phyloP scores from a whole-genome alignment of 192 early-diverging fungal species.

The Rhizoclosmatium sp. region DNA sequence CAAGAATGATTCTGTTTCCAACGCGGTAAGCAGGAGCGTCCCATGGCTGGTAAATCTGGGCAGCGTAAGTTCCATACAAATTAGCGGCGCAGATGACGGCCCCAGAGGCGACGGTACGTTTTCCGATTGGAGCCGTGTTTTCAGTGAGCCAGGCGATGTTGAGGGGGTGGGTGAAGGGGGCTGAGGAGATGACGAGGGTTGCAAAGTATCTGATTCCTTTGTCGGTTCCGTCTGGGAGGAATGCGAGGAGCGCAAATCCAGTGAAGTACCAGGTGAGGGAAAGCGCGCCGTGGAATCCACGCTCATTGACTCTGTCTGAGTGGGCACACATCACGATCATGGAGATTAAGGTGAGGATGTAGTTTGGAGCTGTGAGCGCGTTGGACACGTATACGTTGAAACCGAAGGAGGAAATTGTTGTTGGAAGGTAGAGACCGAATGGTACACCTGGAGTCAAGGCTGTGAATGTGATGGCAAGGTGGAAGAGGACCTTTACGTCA shows the following conservation, averaged over 20 bases:
- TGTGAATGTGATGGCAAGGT: constrained; percentile 32
- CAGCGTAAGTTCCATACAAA: not conserved
- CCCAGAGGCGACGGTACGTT: constrained; percentile 30
- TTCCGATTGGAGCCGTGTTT: constrained; percentile 35
- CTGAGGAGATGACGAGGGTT: constrained; percentile 17
- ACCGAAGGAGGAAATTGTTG: constrained; percentile 39
- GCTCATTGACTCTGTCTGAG: constrained; percentile 6
- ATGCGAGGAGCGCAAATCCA: constrained; percentile 25
- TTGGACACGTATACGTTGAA: constrained; percentile 39
- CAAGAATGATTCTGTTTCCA: not conserved
- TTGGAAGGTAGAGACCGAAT: constrained; percentile 36
- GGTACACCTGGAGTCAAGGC: constrained; percentile 10
- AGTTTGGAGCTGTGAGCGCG: constrained; percentile 34
- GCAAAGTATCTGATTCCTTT: constrained; percentile 4
- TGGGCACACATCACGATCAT: constrained; percentile 21
- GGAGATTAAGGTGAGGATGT: constrained; percentile 10
- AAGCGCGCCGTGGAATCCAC: constrained; percentile 29
- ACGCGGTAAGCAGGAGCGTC: not conserved
- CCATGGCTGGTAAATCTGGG: constrained; percentile 6
- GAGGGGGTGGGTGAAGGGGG: constrained; percentile 26
- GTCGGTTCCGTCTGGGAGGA: constrained; percentile 8
- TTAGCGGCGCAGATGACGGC: not conserved
- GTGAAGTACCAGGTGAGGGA: constrained; percentile 20
- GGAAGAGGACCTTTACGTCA: constrained; percentile 32
- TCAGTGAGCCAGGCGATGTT: constrained; percentile 33